These are phyloP conservation scores for Eruca vesicaria DNA, from an alignment of 441 rosid genomes.

Conservation along the genomic window DNA sequence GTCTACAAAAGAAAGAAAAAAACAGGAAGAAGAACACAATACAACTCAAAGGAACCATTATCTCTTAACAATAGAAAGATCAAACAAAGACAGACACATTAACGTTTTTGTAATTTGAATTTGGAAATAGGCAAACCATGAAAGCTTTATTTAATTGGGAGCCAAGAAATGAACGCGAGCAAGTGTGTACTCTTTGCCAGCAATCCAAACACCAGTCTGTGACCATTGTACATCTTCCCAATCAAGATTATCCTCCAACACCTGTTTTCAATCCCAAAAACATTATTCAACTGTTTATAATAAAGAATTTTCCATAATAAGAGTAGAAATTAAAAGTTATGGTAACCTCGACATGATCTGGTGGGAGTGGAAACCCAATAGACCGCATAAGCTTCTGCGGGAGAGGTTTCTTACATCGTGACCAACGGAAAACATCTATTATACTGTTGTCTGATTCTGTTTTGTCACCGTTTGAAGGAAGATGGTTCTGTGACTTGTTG, in stretches of 20 bases:
- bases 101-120: neutral
- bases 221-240: conserved; percentile 99
- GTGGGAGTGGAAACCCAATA: conserved; percentile 87
- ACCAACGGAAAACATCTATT: conserved; percentile 89
- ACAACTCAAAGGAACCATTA: neutral
- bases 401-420: conserved; percentile 88
- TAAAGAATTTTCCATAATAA: neutral
- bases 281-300: neutral
- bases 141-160: conserved; percentile 38
- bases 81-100: neutral
- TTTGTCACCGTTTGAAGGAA: conserved; percentile 63
- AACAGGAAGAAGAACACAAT: neutral
- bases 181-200: conserved; percentile 83
- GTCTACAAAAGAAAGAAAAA: neutral
- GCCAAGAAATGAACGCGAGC: conserved; percentile 93
- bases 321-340: neutral
- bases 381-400: conserved; percentile 87
- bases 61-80: neutral
- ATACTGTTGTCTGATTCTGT: conserved; percentile 55
- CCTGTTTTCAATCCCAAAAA: conserved; percentile 44
- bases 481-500: conserved; percentile 60
- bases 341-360: conserved; percentile 78
- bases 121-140: neutral
- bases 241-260: conserved; percentile 85
- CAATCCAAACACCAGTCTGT: conserved; percentile 96